Base-by-base conservation (phyloP, 2,329 filamentous ascomycete genomes). In the Monosporascus sp. region DNA sequence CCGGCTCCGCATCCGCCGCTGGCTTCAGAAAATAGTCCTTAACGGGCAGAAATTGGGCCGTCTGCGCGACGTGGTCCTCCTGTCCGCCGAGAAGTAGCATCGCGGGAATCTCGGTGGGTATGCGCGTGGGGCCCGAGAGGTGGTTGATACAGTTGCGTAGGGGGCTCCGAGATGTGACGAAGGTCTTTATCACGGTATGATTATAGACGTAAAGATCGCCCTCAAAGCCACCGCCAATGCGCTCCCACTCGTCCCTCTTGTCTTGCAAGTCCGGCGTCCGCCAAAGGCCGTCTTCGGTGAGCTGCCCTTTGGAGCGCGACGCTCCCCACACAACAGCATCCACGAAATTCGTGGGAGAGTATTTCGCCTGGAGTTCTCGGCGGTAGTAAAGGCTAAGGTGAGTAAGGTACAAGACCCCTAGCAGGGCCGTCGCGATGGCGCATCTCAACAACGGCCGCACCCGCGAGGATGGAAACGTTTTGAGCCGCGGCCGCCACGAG, bases 41-140 rank as follows among this genome's bases (percentile, higher is more conserved):
- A 17, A n/a, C 60, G 2, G 67, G 61, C 11, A 70, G 49, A 50
- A 68, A 68, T 24, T 51, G 54, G 25, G 50, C 52, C 8, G 55
- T 41, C 9, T 49, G 37, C 20, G 50, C 18, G 22, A 39, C 20
- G 14, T 53, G 39, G 15, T 53, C 53, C 3, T 45, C 37, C 17
- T 56, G 51, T 3, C 64, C 66, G n/a, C 65, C 65, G 7, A 69
- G 54, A 6, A 68, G 49, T 1, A 69, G 47, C 7, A 61, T 65
- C 14, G 60, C 64, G 2, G 64, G 58, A 7, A 69, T 68, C 54
- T 70, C 68, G 7, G 65, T 64, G 4, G 67, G 67, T 66, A 67
- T 48, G 14, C 37, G 45, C 2, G 31, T 45, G 2, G 47, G 27
- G 8, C 48, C 51, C 0, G 48, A 17, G 2, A 41, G 20, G 2